Percentiles rank a stretch among this genome's conserved stretches.
Conservation (phyloP, 495 filamentous ascomycete species). For the Rhizodiscina lignyota region DNA sequence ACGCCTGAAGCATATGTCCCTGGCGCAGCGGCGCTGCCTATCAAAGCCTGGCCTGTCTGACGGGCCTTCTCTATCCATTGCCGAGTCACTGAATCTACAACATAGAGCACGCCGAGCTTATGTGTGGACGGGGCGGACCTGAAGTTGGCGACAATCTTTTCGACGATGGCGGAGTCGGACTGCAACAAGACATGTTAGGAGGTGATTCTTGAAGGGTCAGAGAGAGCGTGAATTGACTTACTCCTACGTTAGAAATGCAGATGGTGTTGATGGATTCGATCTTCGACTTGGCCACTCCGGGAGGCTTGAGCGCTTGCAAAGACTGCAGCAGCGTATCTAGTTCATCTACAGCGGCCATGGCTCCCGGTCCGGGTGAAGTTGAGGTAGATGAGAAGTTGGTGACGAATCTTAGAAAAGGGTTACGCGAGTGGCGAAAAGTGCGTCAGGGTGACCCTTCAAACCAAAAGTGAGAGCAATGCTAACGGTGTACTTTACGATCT, state of each 20-base stretch:
- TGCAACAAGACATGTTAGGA: conserved; percentile 31
- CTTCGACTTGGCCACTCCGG: conserved; percentile 82
- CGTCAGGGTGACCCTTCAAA: no score
- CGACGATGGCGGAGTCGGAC: conserved; percentile 90
- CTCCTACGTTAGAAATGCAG: conserved; percentile 85
- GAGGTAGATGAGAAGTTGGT: no score
- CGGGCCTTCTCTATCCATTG: conserved; percentile 96
- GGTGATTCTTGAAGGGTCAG: conserved; percentile 7
- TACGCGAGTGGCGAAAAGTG: no score
- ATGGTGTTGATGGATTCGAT: conserved; percentile 71
- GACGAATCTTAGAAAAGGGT: no score
- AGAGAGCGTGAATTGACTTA: conserved; percentile 34
- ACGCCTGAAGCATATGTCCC: conserved; percentile 91
- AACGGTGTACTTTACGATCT: no score
- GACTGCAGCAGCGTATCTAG: conserved; percentile 79
- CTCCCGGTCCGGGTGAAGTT: no score
- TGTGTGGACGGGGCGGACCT: conserved; percentile 88
- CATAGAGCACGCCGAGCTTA: conserved; percentile 98
- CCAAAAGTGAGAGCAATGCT: no score
- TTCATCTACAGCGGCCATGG: conserved; percentile 81
- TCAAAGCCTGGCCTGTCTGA: conserved; percentile 58
- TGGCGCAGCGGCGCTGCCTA: conserved; percentile 55
- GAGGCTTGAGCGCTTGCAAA: conserved; percentile 79
- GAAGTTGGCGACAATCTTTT: conserved; percentile 93
- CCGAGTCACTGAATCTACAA: conserved; percentile 99